Percentiles rank a stretch among this genome's conserved stretches.
Conservation (phyloP, 768 basidiomycete species). For the Rhodotorula taiwanensis region DNA sequence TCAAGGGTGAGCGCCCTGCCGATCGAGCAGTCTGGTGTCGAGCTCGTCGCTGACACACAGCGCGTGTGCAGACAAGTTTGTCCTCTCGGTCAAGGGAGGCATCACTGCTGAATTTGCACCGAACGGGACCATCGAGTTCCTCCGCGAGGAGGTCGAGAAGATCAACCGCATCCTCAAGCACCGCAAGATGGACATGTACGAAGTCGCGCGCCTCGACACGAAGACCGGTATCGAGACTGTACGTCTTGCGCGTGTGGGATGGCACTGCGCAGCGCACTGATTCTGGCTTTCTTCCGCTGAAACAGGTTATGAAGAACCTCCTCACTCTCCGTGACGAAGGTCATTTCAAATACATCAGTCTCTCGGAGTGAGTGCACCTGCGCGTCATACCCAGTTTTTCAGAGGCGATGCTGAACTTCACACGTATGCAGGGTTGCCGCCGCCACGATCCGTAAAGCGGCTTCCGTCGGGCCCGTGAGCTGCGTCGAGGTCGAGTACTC, state of each 20-base stretch:
- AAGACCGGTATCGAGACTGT: conserved; percentile 21
- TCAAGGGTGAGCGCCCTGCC: conserved; percentile 8
- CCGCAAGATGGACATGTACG: conserved; percentile 55
- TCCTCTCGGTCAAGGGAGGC: conserved; percentile 53
- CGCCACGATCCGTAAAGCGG: conserved; percentile 41
- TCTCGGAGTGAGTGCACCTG: conserved; percentile 52
- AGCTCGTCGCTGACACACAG: background rate
- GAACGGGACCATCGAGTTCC: conserved; percentile 44
- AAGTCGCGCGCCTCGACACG: conserved; percentile 50
- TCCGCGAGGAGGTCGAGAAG: conserved; percentile 51
- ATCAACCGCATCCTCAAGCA: conserved; percentile 42
- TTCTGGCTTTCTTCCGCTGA: too few relatives aligned
- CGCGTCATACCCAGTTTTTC: too few relatives aligned
- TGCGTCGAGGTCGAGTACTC: conserved; percentile 58
- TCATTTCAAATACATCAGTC: conserved; percentile 57
- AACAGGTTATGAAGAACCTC: conserved; percentile 46
- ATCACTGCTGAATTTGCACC: conserved; percentile 14
- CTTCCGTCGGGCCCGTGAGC: conserved; percentile 51
- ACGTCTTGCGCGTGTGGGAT: too few relatives aligned
- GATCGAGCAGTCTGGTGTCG: background rate
- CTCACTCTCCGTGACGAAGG: conserved; percentile 53
- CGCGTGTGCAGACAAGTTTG: conserved; percentile 45
- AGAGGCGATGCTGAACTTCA: too few relatives aligned
- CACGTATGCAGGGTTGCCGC: conserved; percentile 1
- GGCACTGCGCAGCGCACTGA: too few relatives aligned